These are phyloP conservation scores for Grosmannia clavigera DNA, from an alignment of 2,329 filamentous ascomycete genomes.

Conservation along the genomic window DNA sequence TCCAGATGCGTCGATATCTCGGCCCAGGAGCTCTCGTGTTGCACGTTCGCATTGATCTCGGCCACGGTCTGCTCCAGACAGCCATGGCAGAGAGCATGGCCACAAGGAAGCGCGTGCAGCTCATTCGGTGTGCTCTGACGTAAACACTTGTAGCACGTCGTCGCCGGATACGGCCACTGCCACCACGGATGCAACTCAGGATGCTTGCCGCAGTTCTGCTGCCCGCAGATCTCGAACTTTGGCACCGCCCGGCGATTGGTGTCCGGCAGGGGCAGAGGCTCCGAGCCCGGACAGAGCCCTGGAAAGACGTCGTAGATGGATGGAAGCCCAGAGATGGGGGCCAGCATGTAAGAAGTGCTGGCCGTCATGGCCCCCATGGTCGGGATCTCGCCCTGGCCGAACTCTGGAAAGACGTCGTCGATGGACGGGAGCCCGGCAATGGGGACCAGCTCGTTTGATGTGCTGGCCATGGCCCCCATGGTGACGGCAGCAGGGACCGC, in stretches of 20 bases:
- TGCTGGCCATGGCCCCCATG: not conserved
- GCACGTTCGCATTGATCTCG: not conserved
- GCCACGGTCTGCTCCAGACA: not conserved
- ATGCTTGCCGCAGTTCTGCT: not conserved
- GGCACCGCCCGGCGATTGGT: not conserved
- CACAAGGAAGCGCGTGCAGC: constrained; percentile 8
- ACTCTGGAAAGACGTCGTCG: too few species aligned
- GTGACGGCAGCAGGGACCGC: not conserved
- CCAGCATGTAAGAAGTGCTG: not conserved
- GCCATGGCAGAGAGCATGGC: constrained; percentile 8
- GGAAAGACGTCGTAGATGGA: too few species aligned
- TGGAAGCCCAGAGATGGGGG: not conserved
- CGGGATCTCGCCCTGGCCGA: too few species aligned
- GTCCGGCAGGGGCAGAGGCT: not conserved
- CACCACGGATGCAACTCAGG: not conserved
- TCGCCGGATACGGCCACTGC: not conserved
- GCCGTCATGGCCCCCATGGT: not conserved
- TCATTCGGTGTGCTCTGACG: not conserved
- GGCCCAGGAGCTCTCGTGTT: not conserved
- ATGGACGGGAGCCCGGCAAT: not conserved
- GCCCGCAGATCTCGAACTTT: not conserved
- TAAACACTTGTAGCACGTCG: constrained; percentile 3
- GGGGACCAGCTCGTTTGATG: not conserved
- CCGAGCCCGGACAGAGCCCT: not conserved
- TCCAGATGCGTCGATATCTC: not conserved